These are phyloP conservation scores for Helianthus tuberosus DNA, from an alignment of 129 eudicot genomes.

Conservation along the genomic window DNA sequence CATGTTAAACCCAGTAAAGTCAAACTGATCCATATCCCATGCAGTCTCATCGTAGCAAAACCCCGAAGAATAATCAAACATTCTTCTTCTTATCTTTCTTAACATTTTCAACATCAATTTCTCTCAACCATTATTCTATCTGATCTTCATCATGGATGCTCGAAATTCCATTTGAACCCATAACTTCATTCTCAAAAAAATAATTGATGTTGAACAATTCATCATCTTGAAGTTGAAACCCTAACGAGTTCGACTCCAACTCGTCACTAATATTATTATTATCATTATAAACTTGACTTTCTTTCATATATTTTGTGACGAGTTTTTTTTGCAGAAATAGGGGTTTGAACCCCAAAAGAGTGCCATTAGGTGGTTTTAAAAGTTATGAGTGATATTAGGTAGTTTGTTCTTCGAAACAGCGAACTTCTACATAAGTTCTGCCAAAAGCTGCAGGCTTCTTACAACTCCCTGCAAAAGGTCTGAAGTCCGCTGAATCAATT, in stretches of 20 bases:
- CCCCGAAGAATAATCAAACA: neutral
- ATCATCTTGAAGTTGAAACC: constrained; percentile 12
- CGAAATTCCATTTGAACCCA: constrained; percentile 13
- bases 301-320: neutral
- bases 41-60: constrained; percentile 16
- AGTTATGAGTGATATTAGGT: no score
- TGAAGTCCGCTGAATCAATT: no score
- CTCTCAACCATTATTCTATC: constrained; percentile 17
- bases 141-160: constrained; percentile 16
- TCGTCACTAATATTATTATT: constrained; percentile 1
- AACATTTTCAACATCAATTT: no score
- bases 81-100: no score
- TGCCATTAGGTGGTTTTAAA: no score
- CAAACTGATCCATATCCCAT: constrained; percentile 22
- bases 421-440: no score
- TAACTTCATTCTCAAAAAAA: constrained; percentile 21
- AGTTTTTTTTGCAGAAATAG: no score
- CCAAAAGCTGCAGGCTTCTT: no score
- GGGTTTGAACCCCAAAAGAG: no score
- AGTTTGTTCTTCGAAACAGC: no score
- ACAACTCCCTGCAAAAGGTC: no score
- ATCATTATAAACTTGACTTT: constrained; percentile 2
- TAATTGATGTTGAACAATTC: constrained; percentile 7
- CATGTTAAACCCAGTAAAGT: no score
- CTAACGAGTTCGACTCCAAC: neutral